These are phyloP conservation scores for Suillus alpinus DNA, from an alignment of 768 basidiomycete genomes.

Conservation along the genomic window DNA sequence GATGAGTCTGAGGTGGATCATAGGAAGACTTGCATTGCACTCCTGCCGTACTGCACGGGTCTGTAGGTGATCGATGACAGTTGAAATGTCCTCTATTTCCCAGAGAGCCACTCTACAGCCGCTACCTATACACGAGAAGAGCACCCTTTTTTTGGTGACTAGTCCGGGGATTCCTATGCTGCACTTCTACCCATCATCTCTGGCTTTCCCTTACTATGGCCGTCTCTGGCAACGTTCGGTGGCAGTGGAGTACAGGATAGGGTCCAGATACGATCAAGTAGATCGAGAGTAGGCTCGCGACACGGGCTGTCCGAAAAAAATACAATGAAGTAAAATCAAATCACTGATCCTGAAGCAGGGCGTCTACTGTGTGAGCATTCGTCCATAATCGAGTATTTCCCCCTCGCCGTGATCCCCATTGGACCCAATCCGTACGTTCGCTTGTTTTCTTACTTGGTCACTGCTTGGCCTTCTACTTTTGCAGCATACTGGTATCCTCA, in stretches of 20 bases:
- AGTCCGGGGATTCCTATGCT: background rate
- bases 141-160: background rate
- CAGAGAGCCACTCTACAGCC: background rate
- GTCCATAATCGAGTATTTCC: background rate
- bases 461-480: background rate
- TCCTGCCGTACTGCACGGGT: background rate
- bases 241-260: background rate
- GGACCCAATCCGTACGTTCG: background rate
- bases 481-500: background rate
- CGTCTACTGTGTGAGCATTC: background rate
- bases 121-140: background rate
- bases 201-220: background rate
- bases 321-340: background rate
- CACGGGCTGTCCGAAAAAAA: background rate
- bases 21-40: background rate
- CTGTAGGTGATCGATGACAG: background rate
- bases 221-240: background rate
- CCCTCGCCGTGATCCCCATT: background rate
- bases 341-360: background rate
- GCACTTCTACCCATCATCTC: background rate
- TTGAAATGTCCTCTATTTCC: too few species aligned
- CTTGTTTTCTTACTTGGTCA: background rate
- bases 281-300: background rate
- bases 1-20: background rate
- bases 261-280: background rate